Evolutionary conservation across 2,329 filamentous ascomycete species (phyloP), one percentile per base, ranked within the genome.

Genomic region (Hypoxylon rubiginosum): DNA sequence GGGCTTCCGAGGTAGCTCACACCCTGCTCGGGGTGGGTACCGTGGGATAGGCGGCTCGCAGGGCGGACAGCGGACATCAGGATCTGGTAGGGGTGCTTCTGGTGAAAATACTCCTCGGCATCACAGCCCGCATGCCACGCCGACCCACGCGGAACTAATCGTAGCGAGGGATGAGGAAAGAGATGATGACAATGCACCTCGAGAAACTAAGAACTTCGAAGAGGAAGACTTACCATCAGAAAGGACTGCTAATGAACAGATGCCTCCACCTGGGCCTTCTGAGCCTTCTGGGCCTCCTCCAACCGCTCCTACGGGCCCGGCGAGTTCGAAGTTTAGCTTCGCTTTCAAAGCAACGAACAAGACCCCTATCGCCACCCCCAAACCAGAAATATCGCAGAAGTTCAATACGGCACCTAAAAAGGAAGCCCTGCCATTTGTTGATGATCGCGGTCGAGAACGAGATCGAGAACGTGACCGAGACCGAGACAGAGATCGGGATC

Each of bases 241-340:
- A 53, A 81, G 83, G 11, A 79, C 79, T 56, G 79, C 80, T 51
- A 76, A 80, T 21, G 84, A 86, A 61, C 82, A 84, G 58, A 86
- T 88, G 79, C 84, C 85, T 30, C 85, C 85, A 19, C 84, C n/a
- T n/a, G n/a, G n/a, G n/a, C n/a, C n/a, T n/a, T n/a, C n/a, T n/a
- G n/a, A n/a, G n/a, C n/a, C n/a, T n/a, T n/a, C 87, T 10, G 82
- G 72, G 43, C 71, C 74, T 34, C 74, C 79, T 61, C 86, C 86
- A 62, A 82, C 86, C 41, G 80, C 85, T 1, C 83, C 86, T 19
- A 82, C 84, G 1, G 84, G 86, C 4, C 83, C 86, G n/a, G 83
- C 86, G 58, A 76, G 77, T 52, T 88, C 89, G 48, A 96, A 95
- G 79, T 97, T 97, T 75, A 97, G 93, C 77, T 98, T 98, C 78